Evolutionary conservation across 2,329 filamentous ascomycete genomes (phyloP).

Genomic region (Diaporthe citrichinensis): DNA sequence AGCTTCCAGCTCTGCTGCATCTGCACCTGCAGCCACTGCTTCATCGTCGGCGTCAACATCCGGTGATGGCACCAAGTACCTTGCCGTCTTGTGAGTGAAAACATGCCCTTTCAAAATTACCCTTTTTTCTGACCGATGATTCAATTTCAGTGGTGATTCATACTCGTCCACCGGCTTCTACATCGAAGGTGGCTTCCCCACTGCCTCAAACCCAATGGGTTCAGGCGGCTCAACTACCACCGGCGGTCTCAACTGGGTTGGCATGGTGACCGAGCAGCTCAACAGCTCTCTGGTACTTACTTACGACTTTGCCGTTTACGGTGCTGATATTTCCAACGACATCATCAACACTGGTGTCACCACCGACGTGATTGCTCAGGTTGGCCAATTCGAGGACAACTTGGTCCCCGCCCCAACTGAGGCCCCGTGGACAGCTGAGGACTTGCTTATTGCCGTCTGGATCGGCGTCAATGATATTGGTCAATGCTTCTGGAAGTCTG

Average conservation of each 20-base stretch:
- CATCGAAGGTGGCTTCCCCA: conserved; percentile 40
- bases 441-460: conserved; percentile 41
- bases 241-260: conserved; percentile 42
- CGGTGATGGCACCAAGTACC: conserved; percentile 37
- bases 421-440: conserved; percentile 38
- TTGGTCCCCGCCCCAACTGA: conserved; percentile 37
- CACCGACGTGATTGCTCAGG: conserved; percentile 39
- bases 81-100: conserved; percentile 39
- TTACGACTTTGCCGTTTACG: conserved; percentile 40
- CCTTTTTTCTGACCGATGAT: neutral
- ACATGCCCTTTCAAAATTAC: no score
- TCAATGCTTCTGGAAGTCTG: conserved; percentile 39
- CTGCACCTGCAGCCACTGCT: conserved; percentile 15
- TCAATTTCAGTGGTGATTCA: conserved; percentile 32
- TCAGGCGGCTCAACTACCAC: conserved; percentile 33
- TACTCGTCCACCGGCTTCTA: conserved; percentile 42
- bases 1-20: conserved; percentile 14
- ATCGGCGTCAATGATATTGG: conserved; percentile 41
- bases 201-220: conserved; percentile 34
- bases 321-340: conserved; percentile 39
- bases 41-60: conserved; percentile 22
- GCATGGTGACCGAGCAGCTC: conserved; percentile 37
- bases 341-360: conserved; percentile 42
- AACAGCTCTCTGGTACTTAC: conserved; percentile 40
- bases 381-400: conserved; percentile 36